Base-by-base conservation (phyloP, 169 alveolate species). In the Plasmodium ovale region DNA sequence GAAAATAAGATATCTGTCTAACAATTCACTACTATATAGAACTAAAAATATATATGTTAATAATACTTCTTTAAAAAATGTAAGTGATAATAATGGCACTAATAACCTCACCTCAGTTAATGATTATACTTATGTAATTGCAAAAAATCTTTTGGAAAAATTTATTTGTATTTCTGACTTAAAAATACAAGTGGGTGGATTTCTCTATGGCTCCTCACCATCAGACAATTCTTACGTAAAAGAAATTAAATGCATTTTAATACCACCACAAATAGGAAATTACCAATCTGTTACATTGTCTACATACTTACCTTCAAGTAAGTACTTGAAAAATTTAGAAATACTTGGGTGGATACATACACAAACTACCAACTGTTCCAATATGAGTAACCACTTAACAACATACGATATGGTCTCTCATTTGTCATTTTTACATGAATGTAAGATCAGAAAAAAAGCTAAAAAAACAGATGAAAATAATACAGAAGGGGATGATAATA, bases 321-420 rank as follows among this genome's bases (percentile, higher is more conserved):
- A 95, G 65, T 96, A 97, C 87, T 89, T 98, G 65, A 87, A 95
- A 51, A 99, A 98, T 71, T 90, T 99, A 79, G 99, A 98, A 87
- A 99, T 99, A 6, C 92, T 99, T 42, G 99, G 99, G 0, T 98
- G 99, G 99, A 93, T 99, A 77, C 99, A 98, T 92, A 98, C 99
- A 62, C 96, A 97, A 54, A 98, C 99, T 0, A 92, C 87, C 73
- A 88, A 44, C 87, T 98, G 56, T 84, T 97, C 59, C 92, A 97
- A 39, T 93, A 92, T 91, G 97, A 96, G 87, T 90, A 95, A 51
- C 94, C 94, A 62, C 72, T 87, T 58, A 79, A 93, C 92, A 10
- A 87, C 91, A 1, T 88, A 77, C 54, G 94, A 93, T 64, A 70
- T 91, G 70, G 91, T 91, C 19, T 10, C 92, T 10, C 87, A 87